phyloP scores from a whole-genome alignment of 164 flowering plant species.

The Magnolia sinica region DNA sequence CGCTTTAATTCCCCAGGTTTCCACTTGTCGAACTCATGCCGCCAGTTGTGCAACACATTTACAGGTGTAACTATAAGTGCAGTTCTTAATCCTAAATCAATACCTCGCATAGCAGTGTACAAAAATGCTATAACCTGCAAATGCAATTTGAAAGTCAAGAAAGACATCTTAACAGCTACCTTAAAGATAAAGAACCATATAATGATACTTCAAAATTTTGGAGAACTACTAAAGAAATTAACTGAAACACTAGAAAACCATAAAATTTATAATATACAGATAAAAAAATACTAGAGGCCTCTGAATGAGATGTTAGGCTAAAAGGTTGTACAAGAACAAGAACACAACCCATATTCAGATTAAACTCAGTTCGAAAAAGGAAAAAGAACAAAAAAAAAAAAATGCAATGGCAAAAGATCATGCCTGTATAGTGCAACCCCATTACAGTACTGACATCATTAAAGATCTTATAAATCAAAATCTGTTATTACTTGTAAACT shows the following conservation, averaged over 20 bases:
- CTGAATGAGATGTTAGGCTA: background rate
- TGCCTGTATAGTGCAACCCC: too few relatives aligned
- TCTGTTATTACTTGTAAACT: too few relatives aligned
- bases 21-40: conserved; percentile 91
- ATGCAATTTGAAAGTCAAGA: background rate
- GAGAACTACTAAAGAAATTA: background rate
- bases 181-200: background rate
- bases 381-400: too few relatives aligned
- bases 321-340: background rate
- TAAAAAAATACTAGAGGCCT: background rate
- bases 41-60: conserved; percentile 98
- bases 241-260: background rate
- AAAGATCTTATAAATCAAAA: too few relatives aligned
- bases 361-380: too few relatives aligned
- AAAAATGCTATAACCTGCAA: conserved; percentile 91
- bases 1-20: conserved; percentile 79
- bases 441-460: too few relatives aligned
- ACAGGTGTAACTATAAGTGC: conserved; percentile 96
- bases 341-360: too few relatives aligned
- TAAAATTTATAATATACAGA: background rate
- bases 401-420: too few relatives aligned
- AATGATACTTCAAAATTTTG: background rate
- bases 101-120: conserved; percentile 86
- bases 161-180: background rate
- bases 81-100: conserved; percentile 78